Evolutionary conservation across 768 basidiomycete genomes (phyloP), one percentile per base, ranked within the genome.

Genomic region (Mycena alexandri): DNA sequence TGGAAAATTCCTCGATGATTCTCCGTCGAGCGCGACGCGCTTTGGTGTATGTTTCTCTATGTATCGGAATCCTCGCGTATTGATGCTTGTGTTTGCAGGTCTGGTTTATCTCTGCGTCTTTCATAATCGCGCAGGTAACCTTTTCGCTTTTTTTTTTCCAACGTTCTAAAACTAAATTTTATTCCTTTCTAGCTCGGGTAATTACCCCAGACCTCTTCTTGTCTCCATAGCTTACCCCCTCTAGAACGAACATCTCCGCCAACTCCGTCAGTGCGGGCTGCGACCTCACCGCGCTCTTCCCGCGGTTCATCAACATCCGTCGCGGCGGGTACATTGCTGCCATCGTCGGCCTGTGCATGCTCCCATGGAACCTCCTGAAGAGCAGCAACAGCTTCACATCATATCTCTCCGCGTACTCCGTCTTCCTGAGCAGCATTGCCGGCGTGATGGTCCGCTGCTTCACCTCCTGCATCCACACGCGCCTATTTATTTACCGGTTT

Each of bases 301-400:
- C 94, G 61, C 89, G 89, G 53, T 94, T 88, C 78, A 87, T 95
- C 72, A 94, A 92, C 74, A 94, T 95, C 75, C 89, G 93, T 22
- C 87, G 93, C 21, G 93, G 94, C 33, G 93, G 93, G 17, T 96
- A 91, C 78, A 79, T 95, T 52, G 91, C 90, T n/a, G 93, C 92
- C 10, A 82, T 91, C 52, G 89, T 93, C 44, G 93, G 93, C 6
- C 74, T 94, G 36, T 87, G 83, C 77, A 93, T 93, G 82, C 85
- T 89, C 42, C 92, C 91, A 2, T 93, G 92, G 92, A 91, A 91
- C 72, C 79, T 93, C 41, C 82, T 93, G 70, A 88, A 90, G 76
- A 87, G 82, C 67, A 91, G 89, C 77, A 93, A 89, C 74, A 85
- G 81, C 67, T 94, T 94, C 78, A 90, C 91, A 5, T 90, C 91